phyloP scores from a whole-genome alignment of 257 asterid genomes.

The Solanum chaucha region DNA sequence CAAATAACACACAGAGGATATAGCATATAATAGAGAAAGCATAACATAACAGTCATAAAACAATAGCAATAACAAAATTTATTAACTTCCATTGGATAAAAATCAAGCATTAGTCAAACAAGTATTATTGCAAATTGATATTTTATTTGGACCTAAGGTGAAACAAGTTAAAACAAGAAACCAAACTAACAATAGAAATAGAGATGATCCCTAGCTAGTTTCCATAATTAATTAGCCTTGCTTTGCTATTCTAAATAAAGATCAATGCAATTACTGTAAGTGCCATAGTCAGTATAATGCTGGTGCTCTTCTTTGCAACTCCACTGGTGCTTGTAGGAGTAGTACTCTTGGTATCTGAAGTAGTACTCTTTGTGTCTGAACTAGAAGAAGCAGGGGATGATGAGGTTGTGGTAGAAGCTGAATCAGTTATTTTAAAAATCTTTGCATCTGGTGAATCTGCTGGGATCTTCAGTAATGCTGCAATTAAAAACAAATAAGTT shows the following conservation, averaged over 20 bases:
- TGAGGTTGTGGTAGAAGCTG: conserved; percentile 22
- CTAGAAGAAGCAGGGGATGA: conserved; percentile 17
- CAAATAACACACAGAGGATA: neutral
- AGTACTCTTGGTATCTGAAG: neutral
- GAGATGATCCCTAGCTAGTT: neutral
- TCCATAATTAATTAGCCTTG: neutral
- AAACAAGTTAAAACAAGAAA: neutral
- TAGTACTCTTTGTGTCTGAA: conserved; percentile 20
- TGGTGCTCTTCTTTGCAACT: conserved; percentile 6
- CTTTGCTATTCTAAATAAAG: conserved; percentile 3
- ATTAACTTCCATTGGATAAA: neutral
- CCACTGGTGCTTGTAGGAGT: conserved; percentile 10
- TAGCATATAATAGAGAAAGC: neutral
- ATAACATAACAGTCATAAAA: no score
- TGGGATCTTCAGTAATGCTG: conserved; percentile 48
- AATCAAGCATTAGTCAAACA: neutral
- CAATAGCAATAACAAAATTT: neutral
- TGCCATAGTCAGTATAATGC: conserved; percentile 4
- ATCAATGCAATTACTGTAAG: conserved; percentile 9
- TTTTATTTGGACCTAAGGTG: neutral
- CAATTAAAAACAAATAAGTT: neutral
- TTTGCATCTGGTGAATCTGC: conserved; percentile 60
- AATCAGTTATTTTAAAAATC: conserved; percentile 36
- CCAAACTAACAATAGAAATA: neutral
- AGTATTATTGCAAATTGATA: neutral